Evolutionary conservation across 2,329 filamentous ascomycete genomes (phyloP), one percentile per base, ranked within the genome.

Genomic region (Trichophyton schoenleinii): DNA sequence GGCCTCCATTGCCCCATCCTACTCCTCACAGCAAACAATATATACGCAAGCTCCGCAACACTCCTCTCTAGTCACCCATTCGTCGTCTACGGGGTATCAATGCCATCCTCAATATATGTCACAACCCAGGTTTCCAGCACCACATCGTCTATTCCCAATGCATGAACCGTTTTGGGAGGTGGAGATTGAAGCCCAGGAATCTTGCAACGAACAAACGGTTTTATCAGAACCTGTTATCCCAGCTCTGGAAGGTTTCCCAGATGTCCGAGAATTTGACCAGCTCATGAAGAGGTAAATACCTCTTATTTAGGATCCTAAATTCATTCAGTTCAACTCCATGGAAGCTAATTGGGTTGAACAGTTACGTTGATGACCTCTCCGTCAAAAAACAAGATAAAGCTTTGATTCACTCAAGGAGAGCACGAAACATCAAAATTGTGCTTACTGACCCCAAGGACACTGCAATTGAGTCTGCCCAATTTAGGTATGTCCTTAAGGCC

Each of bases 341-440:
- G 20, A 53, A 53, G n/a, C 49, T 53, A 53, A 53, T 34, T 13
- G 20, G 4, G 36, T 62, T 34, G 36, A 11, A 31, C 59, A 80
- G 78, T 57, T 80, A 80, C 63, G 77, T 80, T 38, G 71, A 77
- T 55, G 76, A 77, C 41, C 70, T 80, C 13, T 80, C 78, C 5
- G 71, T 77, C 38, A 80, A 80, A 65, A 80, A 80, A 60, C 77
- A 78, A 67, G 78, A 80, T 64, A 80, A 80, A 63, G 78, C 78
- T 3, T 70, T 80, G 64, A 80, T 80, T 36, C 76, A 78, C 66
- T 74, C 77, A 22, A 73, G 70, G 61, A 71, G 78, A 66, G 78
- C 77, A 22, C 70, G 75, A 44, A 78, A 80, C 63, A 80, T 80
- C 62, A 73, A 68, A 60, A 74, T 70, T 3, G 77, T 79, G 34